Base-by-base conservation (phyloP, 176 grass and related monocot genomes). In the Oryza nivara region DNA sequence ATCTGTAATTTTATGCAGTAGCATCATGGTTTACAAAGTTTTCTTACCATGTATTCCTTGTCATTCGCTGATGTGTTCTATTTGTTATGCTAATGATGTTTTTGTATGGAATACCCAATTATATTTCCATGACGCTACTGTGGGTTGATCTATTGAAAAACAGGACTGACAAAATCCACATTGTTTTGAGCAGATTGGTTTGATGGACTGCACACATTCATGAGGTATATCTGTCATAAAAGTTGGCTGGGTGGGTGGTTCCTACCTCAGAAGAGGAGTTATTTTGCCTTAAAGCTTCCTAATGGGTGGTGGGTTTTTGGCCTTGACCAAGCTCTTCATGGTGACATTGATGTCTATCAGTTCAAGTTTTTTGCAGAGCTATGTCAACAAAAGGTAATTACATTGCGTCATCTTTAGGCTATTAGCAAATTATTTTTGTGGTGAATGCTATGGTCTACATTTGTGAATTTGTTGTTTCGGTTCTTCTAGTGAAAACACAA, bases 281-380 rank as follows among this genome's bases (percentile, higher is more conserved):
- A 99, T 89, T 99, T 99, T 94, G 96, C 93, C 67, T 82, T 96
- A 73, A 84, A 99, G 79, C 91, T 99, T 83, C 86, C 96, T 10
- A 99, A 94, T 82, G 96, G 96, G n/a, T 99, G 93, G 96, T 99
- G 96, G 93, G 83, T 99, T 77, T 99, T 99, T 91, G 96, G 96
- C 32, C 93, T 99, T 82, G 93, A 99, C 30, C 93, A 94, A 80
- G 93, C 93, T 82, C 96, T 99, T 79, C 96, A 99, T 89, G 93
- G 93, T 7, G 96, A 99, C 75, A 96, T 99, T 84, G 96, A 99
- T 89, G 93, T 99, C 43, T 99, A 99, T 72, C 96, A 99, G 72
- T 99, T 96, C 82, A 90, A 94, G 46, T 99, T 96, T 90, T 99
- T 99, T 69, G 91, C 93, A 10, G 96, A 99, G 78, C 72, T 99